A percentile compares a stretch with the other conserved stretches of the same genome.
These are phyloP conservation scores for Phascolomyces articulosus DNA, from an alignment of 371 early-diverging fungal genomes.

Conservation along the genomic window DNA sequence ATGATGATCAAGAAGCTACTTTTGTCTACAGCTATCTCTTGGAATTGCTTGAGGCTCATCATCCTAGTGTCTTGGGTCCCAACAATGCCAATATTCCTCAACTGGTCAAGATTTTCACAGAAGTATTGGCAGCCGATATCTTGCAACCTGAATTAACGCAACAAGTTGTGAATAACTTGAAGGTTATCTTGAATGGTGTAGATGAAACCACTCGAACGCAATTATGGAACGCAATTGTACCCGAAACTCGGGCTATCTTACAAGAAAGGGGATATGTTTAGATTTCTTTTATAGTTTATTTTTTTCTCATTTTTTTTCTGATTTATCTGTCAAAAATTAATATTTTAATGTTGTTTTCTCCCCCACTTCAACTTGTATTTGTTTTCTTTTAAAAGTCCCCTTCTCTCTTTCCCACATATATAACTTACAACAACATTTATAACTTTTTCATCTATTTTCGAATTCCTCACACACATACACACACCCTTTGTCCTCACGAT, in stretches of 20 bases:
- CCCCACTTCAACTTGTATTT: neutral
- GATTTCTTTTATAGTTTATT: conserved; percentile 13
- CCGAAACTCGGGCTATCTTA: conserved; percentile 68
- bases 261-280: conserved; percentile 64
- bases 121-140: conserved; percentile 71
- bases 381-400: neutral
- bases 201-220: conserved; percentile 62
- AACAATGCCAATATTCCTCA: conserved; percentile 66
- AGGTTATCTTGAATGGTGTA: conserved; percentile 57
- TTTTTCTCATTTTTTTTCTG: neutral
- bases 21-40: conserved; percentile 77
- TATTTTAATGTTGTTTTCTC: neutral
- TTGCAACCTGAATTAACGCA: conserved; percentile 59
- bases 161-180: conserved; percentile 66
- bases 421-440: neutral
- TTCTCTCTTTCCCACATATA: neutral
- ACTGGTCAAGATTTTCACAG: conserved; percentile 69
- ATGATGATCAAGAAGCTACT: conserved; percentile 89
- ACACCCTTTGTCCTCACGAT: neutral
- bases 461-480: neutral
- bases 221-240: conserved; percentile 70
- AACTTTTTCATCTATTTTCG: neutral
- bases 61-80: conserved; percentile 65
- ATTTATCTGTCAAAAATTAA: neutral
- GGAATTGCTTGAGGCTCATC: conserved; percentile 68